Percentiles rank a stretch among this genome's conserved stretches.
phyloP scores from a whole-genome alignment of 768 basidiomycete species.

The Hydnomerulius pinastri region DNA sequence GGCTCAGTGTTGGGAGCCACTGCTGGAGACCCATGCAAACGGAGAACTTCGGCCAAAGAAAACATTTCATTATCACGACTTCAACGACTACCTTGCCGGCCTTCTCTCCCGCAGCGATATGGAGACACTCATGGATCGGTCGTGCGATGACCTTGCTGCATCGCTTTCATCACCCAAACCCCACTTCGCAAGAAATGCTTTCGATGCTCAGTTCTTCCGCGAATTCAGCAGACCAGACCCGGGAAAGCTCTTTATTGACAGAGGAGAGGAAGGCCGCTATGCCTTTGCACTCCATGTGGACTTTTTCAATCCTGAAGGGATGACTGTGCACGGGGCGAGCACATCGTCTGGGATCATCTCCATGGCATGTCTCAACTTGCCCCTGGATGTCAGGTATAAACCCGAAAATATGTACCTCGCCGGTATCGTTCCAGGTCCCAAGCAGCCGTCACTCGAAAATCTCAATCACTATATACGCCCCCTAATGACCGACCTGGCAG shows the following conservation, averaged over 20 bases:
- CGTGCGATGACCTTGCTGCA: too few species aligned
- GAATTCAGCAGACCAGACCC: constrained; percentile 26
- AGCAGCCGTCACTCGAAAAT: constrained; percentile 31
- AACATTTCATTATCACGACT: too few species aligned
- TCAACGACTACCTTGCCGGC: too few species aligned
- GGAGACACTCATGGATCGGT: too few species aligned
- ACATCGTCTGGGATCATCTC: constrained; percentile 22
- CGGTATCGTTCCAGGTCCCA: constrained; percentile 39
- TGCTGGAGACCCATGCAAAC: too few species aligned
- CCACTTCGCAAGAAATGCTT: too few species aligned
- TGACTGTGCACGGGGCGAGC: constrained; percentile 26
- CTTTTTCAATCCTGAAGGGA: constrained; percentile 37
- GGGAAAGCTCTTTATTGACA: constrained; percentile 8
- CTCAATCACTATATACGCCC: constrained; percentile 38
- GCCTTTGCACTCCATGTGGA: constrained; percentile 36
- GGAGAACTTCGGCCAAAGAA: too few species aligned
- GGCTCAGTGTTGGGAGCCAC: too few species aligned
- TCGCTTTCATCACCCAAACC: too few species aligned
- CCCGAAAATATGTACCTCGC: constrained; percentile 41
- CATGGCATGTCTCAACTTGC: constrained; percentile 33
- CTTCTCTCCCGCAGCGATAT: too few species aligned
- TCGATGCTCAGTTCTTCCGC: constrained; percentile 28
- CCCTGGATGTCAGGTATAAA: constrained; percentile 33
- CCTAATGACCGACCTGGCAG: constrained; percentile 35
- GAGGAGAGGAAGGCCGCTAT: constrained; percentile 25